Base-by-base conservation (phyloP, 1,284 basidiomycete species). In the Stereum hirsutum region DNA sequence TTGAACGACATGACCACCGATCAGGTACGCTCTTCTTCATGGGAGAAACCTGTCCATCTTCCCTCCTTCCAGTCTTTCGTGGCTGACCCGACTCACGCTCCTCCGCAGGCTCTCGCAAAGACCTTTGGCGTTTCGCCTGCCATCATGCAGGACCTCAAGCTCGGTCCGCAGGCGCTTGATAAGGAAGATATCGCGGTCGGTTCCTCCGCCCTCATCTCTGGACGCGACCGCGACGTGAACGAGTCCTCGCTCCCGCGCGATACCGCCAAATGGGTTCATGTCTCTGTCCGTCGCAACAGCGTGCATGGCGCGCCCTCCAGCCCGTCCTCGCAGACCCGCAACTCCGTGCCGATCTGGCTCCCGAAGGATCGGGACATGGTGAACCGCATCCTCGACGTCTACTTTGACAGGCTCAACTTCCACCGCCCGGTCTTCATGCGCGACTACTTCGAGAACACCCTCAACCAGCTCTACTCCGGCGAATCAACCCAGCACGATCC, bases 151-250 rank as follows among this genome's bases (percentile, higher is more conserved):
- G 78, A 78, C 49, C 66, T 82, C 47, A 71, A 73, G 43, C 63
- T 82, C 35, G 64, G 62, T 27, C 63, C 67, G n/a, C 52, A 58
- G 10, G 49, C 59, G 20, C 58, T 57, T 14, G 81, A 82, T 55
- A 77, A 61, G 51, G 84, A 88, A 54, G 84, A 87, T 56, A 68
- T 88, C 6, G 81, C 81, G 2, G 79, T 87, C 23, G 85, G 83
- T 28, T 78, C 79, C 4, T 74, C 65, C 47, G 81, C 79, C 27
- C 72, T 87, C 35, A 65, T 67, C 21, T 82, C 81, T 4, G 80
- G 80, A 38, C 75, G 82, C 17, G 82, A 84, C 53, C 73, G 76
- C 43, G 69, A 73, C 28, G 60, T 78, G 44, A 61, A 66, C 19
- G 74, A 79, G 47, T 50, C 71, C 6, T 62, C 72, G n/a, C 56